Percentiles rank a stretch among this genome's conserved stretches.
Conservation (phyloP, 495 filamentous ascomycete genomes). For the Cudoniella acicularis region DNA sequence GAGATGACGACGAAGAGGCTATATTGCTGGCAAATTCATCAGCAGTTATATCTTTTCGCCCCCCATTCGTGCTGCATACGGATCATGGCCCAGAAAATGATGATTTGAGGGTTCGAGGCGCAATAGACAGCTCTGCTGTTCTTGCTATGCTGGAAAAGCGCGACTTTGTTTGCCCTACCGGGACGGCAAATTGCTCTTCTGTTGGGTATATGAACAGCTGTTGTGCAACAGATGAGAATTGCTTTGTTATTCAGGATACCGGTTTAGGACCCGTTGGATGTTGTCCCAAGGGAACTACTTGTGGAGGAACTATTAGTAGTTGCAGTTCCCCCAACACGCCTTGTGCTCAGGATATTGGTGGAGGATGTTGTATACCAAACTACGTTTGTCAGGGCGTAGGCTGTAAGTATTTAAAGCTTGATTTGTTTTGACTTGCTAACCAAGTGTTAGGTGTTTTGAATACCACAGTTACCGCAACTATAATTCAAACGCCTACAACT, state of each 20-base stretch:
- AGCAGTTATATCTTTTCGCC: conserved; percentile 12
- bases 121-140: conserved; percentile 24
- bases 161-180: conserved; percentile 71
- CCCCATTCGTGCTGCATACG: conserved; percentile 18
- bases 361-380: conserved; percentile 83
- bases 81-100: conserved; percentile 14
- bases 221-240: conserved; percentile 64
- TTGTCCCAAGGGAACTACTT: conserved; percentile 69
- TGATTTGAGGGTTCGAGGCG: conserved; percentile 12
- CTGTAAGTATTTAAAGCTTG: conserved; percentile 48
- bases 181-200: conserved; percentile 59
- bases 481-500: conserved; percentile 26
- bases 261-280: conserved; percentile 79
- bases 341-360: conserved; percentile 67
- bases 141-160: conserved; percentile 38
- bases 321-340: conserved; percentile 63
- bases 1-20: conserved; percentile 18
- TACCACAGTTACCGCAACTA: conserved; percentile 29
- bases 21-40: conserved; percentile 18
- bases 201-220: conserved; percentile 76
- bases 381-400: conserved; percentile 76
- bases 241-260: conserved; percentile 67
- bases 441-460: conserved; percentile 29
- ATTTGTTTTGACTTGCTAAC: conserved; percentile 2
- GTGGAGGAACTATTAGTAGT: conserved; percentile 56